These are phyloP conservation scores for Biscogniauxia mediterranea DNA, from an alignment of 2,329 filamentous ascomycete species.

Conservation along the genomic window DNA sequence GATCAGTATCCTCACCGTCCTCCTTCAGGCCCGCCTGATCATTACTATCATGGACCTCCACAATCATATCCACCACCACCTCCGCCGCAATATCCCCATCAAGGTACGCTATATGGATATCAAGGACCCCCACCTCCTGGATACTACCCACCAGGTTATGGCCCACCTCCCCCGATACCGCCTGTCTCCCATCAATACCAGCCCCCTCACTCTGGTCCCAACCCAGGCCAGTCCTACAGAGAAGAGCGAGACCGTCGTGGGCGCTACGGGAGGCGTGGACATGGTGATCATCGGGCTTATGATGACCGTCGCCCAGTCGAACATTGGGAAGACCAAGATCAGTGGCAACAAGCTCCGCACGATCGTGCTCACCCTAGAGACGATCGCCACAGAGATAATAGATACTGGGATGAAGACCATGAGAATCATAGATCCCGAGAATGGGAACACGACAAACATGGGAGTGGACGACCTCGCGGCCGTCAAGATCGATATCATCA, in stretches of 20 bases:
- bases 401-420: conserved; percentile 2
- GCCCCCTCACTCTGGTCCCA: conserved; percentile 8
- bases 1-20: conserved; percentile 13
- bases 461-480: conserved; percentile 17
- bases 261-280: conserved; percentile 8
- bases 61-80: conserved; percentile 13
- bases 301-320: conserved; percentile 15
- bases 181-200: conserved; percentile 16
- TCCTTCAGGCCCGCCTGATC: conserved; percentile 10
- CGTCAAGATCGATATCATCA: conserved; percentile 16
- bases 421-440: conserved; percentile 5
- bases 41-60: conserved; percentile 15
- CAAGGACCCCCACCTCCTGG: conserved; percentile 14
- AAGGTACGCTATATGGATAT: conserved; percentile 15
- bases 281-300: conserved; percentile 14
- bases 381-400: conserved; percentile 16
- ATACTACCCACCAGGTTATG: conserved; percentile 16
- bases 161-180: conserved; percentile 14
- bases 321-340: conserved; percentile 14
- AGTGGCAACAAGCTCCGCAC: conserved; percentile 9
- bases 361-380: conserved; percentile 10
- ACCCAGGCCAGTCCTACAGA: conserved; percentile 11
- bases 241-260: conserved; percentile 16
- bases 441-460: conserved; percentile 12
- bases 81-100: conserved; percentile 9